These are phyloP conservation scores for Vitis hybrid DNA, from an alignment of 177 flowering plant species.

Conservation along the genomic window DNA sequence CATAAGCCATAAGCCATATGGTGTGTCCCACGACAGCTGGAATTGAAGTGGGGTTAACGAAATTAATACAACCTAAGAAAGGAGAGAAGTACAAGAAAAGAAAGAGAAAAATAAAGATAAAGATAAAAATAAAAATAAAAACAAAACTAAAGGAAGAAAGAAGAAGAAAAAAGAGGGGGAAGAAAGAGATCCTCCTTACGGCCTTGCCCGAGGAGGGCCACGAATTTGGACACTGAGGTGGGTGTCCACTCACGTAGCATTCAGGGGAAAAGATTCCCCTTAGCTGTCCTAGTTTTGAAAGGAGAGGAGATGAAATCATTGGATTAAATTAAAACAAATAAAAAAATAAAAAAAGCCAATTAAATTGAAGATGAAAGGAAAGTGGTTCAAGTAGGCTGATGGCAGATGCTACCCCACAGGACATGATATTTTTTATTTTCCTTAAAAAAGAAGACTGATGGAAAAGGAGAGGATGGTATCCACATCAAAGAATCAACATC, in stretches of 20 bases:
- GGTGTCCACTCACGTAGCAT: conserved; percentile 12
- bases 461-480: too few relatives aligned
- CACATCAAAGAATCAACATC: too few relatives aligned
- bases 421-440: background rate
- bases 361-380: background rate
- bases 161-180: background rate
- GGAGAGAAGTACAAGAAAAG: too few relatives aligned
- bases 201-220: background rate
- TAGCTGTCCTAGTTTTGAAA: background rate
- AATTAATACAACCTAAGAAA: background rate
- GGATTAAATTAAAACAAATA: background rate
- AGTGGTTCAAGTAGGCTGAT: conserved; percentile 10
- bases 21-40: conserved; percentile 14
- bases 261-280: conserved; percentile 1
- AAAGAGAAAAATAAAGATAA: too few relatives aligned
- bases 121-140: too few relatives aligned
- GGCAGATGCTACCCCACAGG: background rate
- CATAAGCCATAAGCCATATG: background rate
- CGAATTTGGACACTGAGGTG: background rate
- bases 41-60: background rate
- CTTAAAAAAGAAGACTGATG: too few relatives aligned
- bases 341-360: background rate
- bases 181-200: background rate
- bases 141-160: background rate
- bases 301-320: background rate